Percentiles rank a stretch among this genome's conserved stretches.
These are phyloP conservation scores for Russula foetens DNA, from an alignment of 768 basidiomycete genomes.

Conservation along the genomic window DNA sequence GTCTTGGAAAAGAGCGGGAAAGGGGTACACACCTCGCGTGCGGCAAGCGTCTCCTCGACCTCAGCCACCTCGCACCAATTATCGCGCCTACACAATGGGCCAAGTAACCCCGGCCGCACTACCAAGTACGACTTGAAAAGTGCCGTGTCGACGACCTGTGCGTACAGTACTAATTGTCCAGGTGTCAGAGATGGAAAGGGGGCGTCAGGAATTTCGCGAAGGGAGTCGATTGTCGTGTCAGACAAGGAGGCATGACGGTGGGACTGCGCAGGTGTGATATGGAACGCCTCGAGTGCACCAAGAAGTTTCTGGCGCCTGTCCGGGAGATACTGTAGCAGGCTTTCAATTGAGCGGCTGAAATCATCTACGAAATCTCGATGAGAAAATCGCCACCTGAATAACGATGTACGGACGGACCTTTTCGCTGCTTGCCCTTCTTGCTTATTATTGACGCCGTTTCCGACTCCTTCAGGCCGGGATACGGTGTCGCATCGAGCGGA, in stretches of 20 bases:
- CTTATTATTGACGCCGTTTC: constrained; percentile 46
- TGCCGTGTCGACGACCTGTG: constrained; percentile 93
- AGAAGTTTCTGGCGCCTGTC: constrained; percentile 84
- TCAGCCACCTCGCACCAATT: constrained; percentile 98
- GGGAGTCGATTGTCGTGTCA: constrained; percentile 60
- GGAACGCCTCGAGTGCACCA: constrained; percentile 62
- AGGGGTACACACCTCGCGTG: constrained; percentile 56
- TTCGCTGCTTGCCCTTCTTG: constrained; percentile 7
- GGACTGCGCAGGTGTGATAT: constrained; percentile 61
- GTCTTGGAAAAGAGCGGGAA: neutral
- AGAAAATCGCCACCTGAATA: neutral
- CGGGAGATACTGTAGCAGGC: constrained; percentile 78
- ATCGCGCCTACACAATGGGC: constrained; percentile 78
- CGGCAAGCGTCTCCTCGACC: constrained; percentile 79
- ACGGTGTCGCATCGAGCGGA: constrained; percentile 46
- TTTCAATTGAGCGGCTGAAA: constrained; percentile 69
- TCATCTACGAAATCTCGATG: constrained; percentile 37
- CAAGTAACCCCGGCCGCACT: constrained; percentile 71
- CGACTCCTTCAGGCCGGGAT: constrained; percentile 45
- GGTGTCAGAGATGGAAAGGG: constrained; percentile 67
- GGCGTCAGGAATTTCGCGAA: constrained; percentile 70
- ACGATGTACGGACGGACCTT: constrained; percentile 25
- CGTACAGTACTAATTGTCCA: constrained; percentile 78
- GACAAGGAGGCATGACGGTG: constrained; percentile 64
- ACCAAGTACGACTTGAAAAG: constrained; percentile 89